These are phyloP conservation scores for Leptographium wingfieldii DNA, from an alignment of 2,329 filamentous ascomycete species.

Conservation along the genomic window DNA sequence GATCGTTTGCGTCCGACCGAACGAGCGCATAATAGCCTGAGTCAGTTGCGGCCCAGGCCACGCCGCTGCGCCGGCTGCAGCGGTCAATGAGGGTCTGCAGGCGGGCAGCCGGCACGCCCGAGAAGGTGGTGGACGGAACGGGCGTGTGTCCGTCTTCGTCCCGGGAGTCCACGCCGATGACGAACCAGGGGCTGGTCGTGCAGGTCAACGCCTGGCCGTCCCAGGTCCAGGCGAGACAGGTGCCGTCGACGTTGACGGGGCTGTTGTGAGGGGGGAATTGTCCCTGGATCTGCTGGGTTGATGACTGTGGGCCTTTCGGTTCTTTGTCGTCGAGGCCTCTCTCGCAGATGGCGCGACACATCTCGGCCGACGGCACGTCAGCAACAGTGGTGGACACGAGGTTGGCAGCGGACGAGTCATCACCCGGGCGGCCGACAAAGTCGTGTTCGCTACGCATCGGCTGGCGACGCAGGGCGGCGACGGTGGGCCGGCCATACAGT, in stretches of 20 bases:
- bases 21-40: constrained; percentile 2
- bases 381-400: constrained; percentile 4
- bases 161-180: constrained; percentile 24
- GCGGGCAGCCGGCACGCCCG: constrained; percentile 24
- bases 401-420: constrained; percentile 30
- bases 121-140: constrained; percentile 15
- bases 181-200: constrained; percentile 35
- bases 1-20: neutral
- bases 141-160: neutral
- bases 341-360: constrained; percentile 31
- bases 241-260: constrained; percentile 3
- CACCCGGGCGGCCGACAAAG: constrained; percentile 31
- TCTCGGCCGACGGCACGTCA: constrained; percentile 25
- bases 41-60: constrained; percentile 3
- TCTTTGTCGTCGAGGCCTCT: constrained; percentile 13
- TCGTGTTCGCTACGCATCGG: constrained; percentile 29
- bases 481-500: constrained; percentile 30
- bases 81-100: constrained; percentile 6
- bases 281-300: neutral
- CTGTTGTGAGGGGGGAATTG: constrained; percentile 1
- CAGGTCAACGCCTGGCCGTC: constrained; percentile 27
- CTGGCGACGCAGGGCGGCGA: constrained; percentile 23
- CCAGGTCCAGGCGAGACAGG: constrained; percentile 41
- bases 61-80: constrained; percentile 5
- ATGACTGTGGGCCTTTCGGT: neutral